These are phyloP conservation scores for Penicillium sp. DNA, from an alignment of 2,329 filamentous ascomycete species.

Conservation along the genomic window DNA sequence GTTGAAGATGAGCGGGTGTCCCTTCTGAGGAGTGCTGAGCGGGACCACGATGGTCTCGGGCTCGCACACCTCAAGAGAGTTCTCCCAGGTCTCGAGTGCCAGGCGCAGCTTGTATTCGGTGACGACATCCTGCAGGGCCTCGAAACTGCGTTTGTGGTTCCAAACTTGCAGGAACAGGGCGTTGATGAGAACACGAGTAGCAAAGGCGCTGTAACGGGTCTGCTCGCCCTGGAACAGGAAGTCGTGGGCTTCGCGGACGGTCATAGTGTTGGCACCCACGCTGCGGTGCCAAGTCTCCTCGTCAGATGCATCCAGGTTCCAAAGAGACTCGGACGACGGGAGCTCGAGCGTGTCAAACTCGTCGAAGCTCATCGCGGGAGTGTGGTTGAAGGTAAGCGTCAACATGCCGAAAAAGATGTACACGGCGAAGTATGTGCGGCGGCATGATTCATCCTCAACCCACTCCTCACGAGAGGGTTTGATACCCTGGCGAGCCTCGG, in stretches of 20 bases:
- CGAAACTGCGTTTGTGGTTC: constrained; percentile 98
- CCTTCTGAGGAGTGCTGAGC: constrained; percentile 90
- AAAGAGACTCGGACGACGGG: constrained; percentile 88
- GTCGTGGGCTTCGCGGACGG: constrained; percentile 91
- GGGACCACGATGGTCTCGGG: constrained; percentile 85
- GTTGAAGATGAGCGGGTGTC: constrained; percentile 95
- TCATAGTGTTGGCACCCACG: constrained; percentile 69
- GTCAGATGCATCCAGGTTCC: constrained; percentile 80
- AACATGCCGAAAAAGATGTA: constrained; percentile 98
- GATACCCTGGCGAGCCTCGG: constrained; percentile 76
- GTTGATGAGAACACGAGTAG: constrained; percentile 97
- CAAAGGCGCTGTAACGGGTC: constrained; percentile 91
- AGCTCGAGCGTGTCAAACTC: constrained; percentile 93
- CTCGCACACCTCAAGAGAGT: constrained; percentile 89
- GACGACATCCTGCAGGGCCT: constrained; percentile 93
- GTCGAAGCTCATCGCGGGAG: constrained; percentile 95
- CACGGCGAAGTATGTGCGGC: constrained; percentile 95
- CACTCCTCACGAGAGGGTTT: constrained; percentile 81
- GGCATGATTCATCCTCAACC: constrained; percentile 95
- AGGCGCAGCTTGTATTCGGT: constrained; percentile 97
- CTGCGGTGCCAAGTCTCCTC: constrained; percentile 82
- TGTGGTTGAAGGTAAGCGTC: constrained; percentile 96
- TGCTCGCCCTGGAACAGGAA: constrained; percentile 92
- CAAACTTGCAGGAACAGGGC: constrained; percentile 96
- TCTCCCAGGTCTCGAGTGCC: constrained; percentile 98